phyloP scores from a whole-genome alignment of 2,329 filamentous ascomycete species.

The Fusarium haematococcum region DNA sequence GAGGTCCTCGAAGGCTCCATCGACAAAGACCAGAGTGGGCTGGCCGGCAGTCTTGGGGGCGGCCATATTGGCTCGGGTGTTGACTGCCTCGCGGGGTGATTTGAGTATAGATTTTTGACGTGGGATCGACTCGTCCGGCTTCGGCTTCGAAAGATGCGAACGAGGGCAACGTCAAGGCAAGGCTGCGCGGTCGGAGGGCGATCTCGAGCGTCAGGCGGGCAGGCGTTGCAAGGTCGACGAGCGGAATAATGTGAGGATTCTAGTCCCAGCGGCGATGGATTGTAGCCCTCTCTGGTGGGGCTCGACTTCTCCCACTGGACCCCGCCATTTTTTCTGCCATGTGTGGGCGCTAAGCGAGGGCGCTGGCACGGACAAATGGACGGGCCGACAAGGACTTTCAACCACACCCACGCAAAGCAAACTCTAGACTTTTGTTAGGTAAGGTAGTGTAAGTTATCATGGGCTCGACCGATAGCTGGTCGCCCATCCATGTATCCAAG shows the following conservation, averaged over 20 bases:
- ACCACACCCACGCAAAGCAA: neutral
- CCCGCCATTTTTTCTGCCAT: constrained; percentile 56
- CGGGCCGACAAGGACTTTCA: neutral
- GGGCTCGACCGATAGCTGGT: neutral
- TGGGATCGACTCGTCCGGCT: constrained; percentile 32
- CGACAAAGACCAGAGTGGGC: constrained; percentile 78
- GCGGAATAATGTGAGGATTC: constrained; percentile 47
- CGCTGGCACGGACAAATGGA: constrained; percentile 47
- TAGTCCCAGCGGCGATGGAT: constrained; percentile 13
- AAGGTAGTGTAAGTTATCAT: constrained; percentile 15
- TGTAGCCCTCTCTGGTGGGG: constrained; percentile 55
- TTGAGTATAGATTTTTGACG: constrained; percentile 31
- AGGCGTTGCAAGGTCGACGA: constrained; percentile 44
- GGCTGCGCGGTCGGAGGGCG: constrained; percentile 28
- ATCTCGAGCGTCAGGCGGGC: constrained; percentile 39
- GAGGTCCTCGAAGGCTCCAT: constrained; percentile 94
- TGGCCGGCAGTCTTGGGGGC: constrained; percentile 58
- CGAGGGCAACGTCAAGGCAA: constrained; percentile 11
- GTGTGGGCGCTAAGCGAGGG: constrained; percentile 58
- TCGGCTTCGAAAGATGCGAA: constrained; percentile 33
- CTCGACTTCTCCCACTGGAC: constrained; percentile 37
- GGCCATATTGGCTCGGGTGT: constrained; percentile 41
- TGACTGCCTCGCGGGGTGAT: constrained; percentile 32
- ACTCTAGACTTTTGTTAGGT: constrained; percentile 28
- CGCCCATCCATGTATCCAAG: constrained; percentile 1